phyloP scores from a whole-genome alignment of 768 basidiomycete genomes.

The Pleurotus eryngii region DNA sequence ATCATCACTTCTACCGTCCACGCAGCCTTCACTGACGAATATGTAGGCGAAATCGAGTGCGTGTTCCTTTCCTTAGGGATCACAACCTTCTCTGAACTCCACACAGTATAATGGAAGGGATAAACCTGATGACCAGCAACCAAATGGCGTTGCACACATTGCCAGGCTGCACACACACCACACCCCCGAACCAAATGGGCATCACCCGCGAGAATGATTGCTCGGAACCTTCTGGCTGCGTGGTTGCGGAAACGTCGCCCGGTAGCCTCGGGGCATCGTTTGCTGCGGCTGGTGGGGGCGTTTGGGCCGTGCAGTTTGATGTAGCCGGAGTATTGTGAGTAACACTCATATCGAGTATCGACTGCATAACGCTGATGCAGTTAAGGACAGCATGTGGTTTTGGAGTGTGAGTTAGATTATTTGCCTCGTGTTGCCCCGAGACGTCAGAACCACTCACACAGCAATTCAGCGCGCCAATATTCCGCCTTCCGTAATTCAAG shows the following conservation, averaged over 20 bases:
- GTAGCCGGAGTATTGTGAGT: conserved; percentile 37
- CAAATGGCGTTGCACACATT: conserved; percentile 56
- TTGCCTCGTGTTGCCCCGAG: no score
- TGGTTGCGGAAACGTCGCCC: conserved; percentile 36
- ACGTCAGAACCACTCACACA: no score
- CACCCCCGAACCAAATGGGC: conserved; percentile 28
- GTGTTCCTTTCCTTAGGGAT: background rate
- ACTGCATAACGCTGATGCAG: background rate
- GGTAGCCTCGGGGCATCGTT: conserved; percentile 48
- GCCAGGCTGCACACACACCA: conserved; percentile 31
- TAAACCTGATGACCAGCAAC: conserved; percentile 49
- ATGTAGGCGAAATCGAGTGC: conserved; percentile 34
- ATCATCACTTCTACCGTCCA: background rate
- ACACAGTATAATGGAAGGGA: conserved; percentile 52
- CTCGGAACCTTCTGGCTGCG: conserved; percentile 36
- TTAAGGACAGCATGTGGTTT: conserved; percentile 39
- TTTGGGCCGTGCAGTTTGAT: conserved; percentile 69
- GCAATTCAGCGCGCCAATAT: conserved; percentile 31
- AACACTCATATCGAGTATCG: background rate
- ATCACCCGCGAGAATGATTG: conserved; percentile 27
- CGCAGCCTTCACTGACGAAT: background rate
- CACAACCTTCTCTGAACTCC: background rate
- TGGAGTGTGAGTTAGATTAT: conserved; percentile 35
- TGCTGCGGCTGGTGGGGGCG: conserved; percentile 47
- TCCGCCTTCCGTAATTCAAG: conserved; percentile 30